A percentile compares a stretch with the other conserved stretches of the same genome.
Evolutionary conservation across 108 stramenopile species (phyloP).

Genomic region (Parmales sp.): DNA sequence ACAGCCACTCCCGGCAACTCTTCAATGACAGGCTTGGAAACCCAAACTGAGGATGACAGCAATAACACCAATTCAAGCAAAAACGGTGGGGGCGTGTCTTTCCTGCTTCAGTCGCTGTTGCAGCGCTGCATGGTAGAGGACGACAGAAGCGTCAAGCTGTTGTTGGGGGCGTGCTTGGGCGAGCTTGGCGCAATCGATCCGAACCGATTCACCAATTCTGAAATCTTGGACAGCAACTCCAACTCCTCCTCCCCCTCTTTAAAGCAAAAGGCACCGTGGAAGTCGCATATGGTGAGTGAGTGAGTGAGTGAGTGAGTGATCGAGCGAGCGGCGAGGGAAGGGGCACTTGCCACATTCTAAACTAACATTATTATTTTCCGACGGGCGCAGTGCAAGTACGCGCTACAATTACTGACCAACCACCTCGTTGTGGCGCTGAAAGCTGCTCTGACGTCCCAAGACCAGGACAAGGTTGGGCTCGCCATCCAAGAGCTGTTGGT

Average conservation of each 20-base stretch:
- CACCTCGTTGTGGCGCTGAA: slow-evolving; percentile 59
- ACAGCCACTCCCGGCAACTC: neutral
- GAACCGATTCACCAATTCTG: slow-evolving; percentile 41
- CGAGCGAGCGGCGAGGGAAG: too few relatives aligned
- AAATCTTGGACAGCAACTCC: slow-evolving; percentile 22
- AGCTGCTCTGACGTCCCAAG: slow-evolving; percentile 47
- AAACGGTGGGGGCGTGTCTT: slow-evolving; percentile 34
- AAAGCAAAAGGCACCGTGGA: slow-evolving; percentile 59
- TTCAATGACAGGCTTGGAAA: neutral
- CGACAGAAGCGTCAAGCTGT: slow-evolving; percentile 38
- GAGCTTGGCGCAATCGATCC: slow-evolving; percentile 73
- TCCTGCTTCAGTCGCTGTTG: slow-evolving; percentile 52
- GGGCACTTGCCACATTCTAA: neutral
- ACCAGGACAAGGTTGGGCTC: slow-evolving; percentile 71
- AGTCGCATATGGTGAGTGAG: slow-evolving; percentile 35
- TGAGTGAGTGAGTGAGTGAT: too few relatives aligned
- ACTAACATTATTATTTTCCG: neutral
- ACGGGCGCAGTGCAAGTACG: neutral
- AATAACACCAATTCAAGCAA: neutral
- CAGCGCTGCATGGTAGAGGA: slow-evolving; percentile 52
- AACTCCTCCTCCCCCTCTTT: slow-evolving; percentile 19
- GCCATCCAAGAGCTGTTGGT: slow-evolving; percentile 67
- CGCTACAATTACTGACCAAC: slow-evolving; percentile 54
- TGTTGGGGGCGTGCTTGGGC: slow-evolving; percentile 58
- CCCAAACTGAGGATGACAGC: neutral